These are phyloP conservation scores for Cardamine chenopodiifolia DNA, from an alignment of 345 rosid species.

Conservation along the genomic window DNA sequence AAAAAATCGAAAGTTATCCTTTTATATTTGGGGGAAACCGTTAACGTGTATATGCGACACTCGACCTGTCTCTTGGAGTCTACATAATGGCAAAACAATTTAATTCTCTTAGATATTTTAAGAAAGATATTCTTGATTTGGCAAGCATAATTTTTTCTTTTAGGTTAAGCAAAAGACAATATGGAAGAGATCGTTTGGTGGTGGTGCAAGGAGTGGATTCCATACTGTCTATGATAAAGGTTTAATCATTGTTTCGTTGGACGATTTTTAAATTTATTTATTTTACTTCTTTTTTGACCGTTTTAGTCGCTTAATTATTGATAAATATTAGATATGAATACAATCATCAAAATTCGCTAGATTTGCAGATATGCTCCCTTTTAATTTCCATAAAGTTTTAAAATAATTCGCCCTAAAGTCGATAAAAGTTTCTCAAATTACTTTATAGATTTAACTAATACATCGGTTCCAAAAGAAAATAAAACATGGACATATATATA, in stretches of 20 bases:
- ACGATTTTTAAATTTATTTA: neutral
- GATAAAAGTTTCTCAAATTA: neutral
- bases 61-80: slow-evolving; percentile 11
- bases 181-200: slow-evolving; percentile 21
- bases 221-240: slow-evolving; percentile 41
- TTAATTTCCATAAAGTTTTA: neutral
- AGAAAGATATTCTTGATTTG: slow-evolving; percentile 7
- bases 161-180: slow-evolving; percentile 27
- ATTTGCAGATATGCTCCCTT: slow-evolving; percentile 8
- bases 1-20: neutral
- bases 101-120: neutral
- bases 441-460: neutral
- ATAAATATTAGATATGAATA: neutral
- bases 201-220: slow-evolving; percentile 45
- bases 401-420: neutral
- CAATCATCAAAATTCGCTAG: neutral
- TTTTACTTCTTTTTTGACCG: neutral
- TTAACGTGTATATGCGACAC: neutral
- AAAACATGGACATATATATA: neutral
- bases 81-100: neutral
- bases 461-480: neutral
- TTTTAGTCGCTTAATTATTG: slow-evolving; percentile 26
- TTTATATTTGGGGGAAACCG: slow-evolving; percentile 25
- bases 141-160: slow-evolving; percentile 13
- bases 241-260: slow-evolving; percentile 37